phyloP scores from a whole-genome alignment of 2,329 filamentous ascomycete genomes.

The Remersonia thermophila region DNA sequence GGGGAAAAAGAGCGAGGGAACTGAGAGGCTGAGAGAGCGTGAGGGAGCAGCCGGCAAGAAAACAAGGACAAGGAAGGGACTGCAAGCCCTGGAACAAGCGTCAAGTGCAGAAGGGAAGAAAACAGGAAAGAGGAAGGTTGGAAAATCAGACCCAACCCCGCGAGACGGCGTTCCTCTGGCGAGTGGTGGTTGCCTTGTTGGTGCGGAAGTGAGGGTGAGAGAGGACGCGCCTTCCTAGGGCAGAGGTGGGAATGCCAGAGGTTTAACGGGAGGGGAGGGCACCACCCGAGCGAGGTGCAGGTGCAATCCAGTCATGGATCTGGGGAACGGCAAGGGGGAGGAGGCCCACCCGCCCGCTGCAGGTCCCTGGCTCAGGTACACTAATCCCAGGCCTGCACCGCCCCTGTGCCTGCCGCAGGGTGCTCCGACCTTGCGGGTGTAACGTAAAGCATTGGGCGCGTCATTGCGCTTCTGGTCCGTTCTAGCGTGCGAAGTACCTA shows the following conservation, averaged over 20 bases:
- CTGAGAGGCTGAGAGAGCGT: slow-evolving; percentile 3
- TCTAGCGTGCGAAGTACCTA: too few species aligned
- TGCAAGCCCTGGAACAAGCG: slow-evolving; percentile 1
- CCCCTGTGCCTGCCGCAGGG: too few species aligned
- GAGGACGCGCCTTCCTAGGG: not conserved
- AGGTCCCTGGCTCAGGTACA: too few species aligned
- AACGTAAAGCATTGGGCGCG: too few species aligned
- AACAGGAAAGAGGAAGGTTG: not conserved
- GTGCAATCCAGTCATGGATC: too few species aligned
- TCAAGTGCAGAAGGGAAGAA: slow-evolving; percentile 1
- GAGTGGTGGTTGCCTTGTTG: too few species aligned
- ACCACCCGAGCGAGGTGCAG: slow-evolving; percentile 7
- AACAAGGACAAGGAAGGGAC: slow-evolving; percentile 1
- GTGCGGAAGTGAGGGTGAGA: slow-evolving; percentile 1
- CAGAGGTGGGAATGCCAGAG: slow-evolving; percentile 4
- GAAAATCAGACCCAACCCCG: slow-evolving; percentile 1
- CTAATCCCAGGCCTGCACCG: too few species aligned
- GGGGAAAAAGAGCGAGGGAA: not conserved
- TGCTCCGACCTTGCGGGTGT: too few species aligned
- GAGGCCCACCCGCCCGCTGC: too few species aligned
- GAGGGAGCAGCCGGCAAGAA: slow-evolving; percentile 5
- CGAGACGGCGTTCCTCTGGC: slow-evolving; percentile 1
- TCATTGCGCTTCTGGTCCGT: too few species aligned
- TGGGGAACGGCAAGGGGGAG: too few species aligned
- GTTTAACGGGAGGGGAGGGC: slow-evolving; percentile 6